These are phyloP conservation scores for Zygoascus hellenicus DNA, from an alignment of 1,139 yeast species.

Conservation along the genomic window DNA sequence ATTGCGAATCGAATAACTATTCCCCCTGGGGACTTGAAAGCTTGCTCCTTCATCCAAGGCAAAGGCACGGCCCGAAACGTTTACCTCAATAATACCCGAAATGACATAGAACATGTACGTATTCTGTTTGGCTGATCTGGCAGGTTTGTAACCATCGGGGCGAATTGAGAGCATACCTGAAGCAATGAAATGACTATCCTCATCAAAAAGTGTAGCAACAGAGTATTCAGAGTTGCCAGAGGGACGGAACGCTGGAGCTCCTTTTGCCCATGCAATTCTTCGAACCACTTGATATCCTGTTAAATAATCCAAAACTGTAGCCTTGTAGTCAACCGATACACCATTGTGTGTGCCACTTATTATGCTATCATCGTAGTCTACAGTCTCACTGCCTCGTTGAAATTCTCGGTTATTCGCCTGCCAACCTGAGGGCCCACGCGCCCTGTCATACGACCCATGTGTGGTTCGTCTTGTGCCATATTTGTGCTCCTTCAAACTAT, in stretches of 20 bases:
- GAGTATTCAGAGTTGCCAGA: conserved; percentile 52
- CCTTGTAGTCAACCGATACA: too few species aligned
- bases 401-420: too few species aligned
- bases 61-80: conserved; percentile 54
- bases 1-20: conserved; percentile 57
- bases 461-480: too few species aligned
- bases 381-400: too few species aligned
- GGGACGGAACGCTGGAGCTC: conserved; percentile 45
- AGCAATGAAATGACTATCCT: conserved; percentile 61
- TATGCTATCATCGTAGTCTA: too few species aligned
- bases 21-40: conserved; percentile 75
- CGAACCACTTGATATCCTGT: conserved; percentile 34
- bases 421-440: too few species aligned
- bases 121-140: conserved; percentile 59
- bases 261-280: conserved; percentile 66
- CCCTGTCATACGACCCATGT: too few species aligned
- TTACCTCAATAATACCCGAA: conserved; percentile 64
- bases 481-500: too few species aligned
- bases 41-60: conserved; percentile 69
- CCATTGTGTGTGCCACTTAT: too few species aligned
- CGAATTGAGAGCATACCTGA: conserved; percentile 73
- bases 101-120: conserved; percentile 71
- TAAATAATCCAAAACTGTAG: conserved; percentile 42
- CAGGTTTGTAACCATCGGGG: conserved; percentile 48
- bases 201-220: conserved; percentile 63